Base-by-base conservation (phyloP, 2,329 filamentous ascomycete genomes). In the Trichoderma sp. region DNA sequence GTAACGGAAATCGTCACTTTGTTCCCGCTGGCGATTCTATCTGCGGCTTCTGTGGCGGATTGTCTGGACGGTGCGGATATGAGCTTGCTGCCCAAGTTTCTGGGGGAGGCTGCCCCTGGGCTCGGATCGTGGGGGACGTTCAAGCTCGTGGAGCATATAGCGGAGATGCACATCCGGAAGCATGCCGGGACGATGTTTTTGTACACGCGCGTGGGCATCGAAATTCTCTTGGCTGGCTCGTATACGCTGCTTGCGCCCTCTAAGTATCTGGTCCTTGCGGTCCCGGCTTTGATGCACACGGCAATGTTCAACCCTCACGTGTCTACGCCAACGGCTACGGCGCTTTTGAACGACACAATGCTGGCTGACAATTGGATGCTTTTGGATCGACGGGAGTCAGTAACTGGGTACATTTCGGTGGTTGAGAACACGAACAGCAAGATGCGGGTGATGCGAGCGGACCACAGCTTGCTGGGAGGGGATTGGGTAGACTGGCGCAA, bases 381-480 rank as follows among this genome's bases (percentile, higher is more conserved):
- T 1, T 78, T 98, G 56, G 94, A 94, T 59, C 89, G 96, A 13
- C 86, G 88, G 72, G 96, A 98, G 79, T 97, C 94, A 0, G 80
- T 91, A 60, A 98, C 96, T 0, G 96, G 96, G 7, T 98, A 99
- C 76, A 85, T 99, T 55, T 97, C 95, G 0, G 92, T 99, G 1
- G 78, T 97, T 31, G 92, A 99, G 73, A 96, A 89, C 77, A 77
- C 85, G 8, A 81, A 89, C 5, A 84, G 88, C 49, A 87, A 89
- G 1, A 97, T 92, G 80, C 88, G 94, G 1, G 88, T 94, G 19
- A 88, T 99, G 85, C 89, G 96, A 70, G 97, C 94, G 78, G 96
- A 98, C 75, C 96, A 99, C 79, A 97, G 94, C 75, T 85, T 99
- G 37, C 86, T 99, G 1, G 96, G 96, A 52, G 96, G 96, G 43